phyloP scores from a whole-genome alignment of 2,329 filamentous ascomycete genomes.

The Neodidymelliopsis sp. region DNA sequence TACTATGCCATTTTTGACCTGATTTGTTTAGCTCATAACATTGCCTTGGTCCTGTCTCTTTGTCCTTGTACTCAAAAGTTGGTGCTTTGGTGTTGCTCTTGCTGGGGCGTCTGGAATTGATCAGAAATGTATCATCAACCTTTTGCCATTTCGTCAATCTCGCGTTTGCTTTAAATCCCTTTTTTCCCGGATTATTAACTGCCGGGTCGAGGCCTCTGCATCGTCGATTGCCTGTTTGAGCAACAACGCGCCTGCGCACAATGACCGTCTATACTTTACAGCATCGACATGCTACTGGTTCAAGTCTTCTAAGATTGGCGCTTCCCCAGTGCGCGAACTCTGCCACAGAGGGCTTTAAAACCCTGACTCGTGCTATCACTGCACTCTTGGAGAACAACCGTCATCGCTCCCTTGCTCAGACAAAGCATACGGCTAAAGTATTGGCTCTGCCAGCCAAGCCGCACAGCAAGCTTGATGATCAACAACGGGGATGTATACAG shows the following conservation, averaged over 20 bases:
- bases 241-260: background rate
- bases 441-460: slow-evolving; percentile 3
- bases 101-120: no score
- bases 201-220: no score
- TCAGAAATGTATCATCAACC: no score
- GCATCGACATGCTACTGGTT: background rate
- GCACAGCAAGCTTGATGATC: background rate
- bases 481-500: background rate
- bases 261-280: background rate
- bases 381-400: background rate
- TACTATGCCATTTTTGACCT: no score
- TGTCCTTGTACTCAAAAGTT: no score
- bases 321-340: background rate
- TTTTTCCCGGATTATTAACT: no score
- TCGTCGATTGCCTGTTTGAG: background rate
- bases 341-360: background rate
- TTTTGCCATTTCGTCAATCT: no score
- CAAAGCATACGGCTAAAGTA: background rate
- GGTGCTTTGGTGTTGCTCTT: no score
- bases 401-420: background rate
- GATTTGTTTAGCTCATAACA: no score
- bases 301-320: background rate
- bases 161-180: no score
- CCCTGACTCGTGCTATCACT: background rate
- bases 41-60: no score